phyloP scores from a whole-genome alignment of 805 yeast species.

The Sugiyamaella americana region DNA sequence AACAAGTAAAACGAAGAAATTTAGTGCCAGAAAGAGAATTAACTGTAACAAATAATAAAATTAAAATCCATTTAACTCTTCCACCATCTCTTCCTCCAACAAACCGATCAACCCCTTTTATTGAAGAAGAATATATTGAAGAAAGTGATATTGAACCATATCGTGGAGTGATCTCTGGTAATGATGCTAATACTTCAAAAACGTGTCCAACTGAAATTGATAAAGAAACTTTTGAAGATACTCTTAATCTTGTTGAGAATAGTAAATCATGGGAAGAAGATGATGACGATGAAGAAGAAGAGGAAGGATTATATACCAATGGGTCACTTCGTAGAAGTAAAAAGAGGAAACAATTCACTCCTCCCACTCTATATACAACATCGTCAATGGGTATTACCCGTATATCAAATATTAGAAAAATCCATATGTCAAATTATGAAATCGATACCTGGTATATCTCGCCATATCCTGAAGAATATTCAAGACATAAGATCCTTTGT shows the following conservation, averaged over 20 bases:
- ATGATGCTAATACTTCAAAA: conserved; percentile 51
- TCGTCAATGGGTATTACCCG: not conserved
- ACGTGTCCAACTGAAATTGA: conserved; percentile 57
- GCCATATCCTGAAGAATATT: conserved; percentile 86
- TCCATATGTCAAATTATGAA: conserved; percentile 66
- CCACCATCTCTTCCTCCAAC: not conserved
- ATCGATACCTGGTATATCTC: conserved; percentile 90
- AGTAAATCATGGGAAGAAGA: not conserved
- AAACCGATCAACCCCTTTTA: not conserved
- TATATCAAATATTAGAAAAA: conserved; percentile 45
- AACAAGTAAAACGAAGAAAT: not conserved
- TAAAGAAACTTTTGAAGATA: conserved; percentile 41
- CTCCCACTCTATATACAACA: conserved; percentile 6
- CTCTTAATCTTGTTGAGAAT: conserved; percentile 7
- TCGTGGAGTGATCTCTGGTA: conserved; percentile 54
- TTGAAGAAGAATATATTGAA: conserved; percentile 5
- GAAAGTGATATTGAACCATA: conserved; percentile 42
- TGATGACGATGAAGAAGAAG: not conserved
- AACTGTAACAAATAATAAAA: too few relatives aligned
- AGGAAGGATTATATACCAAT: not conserved
- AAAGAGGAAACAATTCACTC: conserved; percentile 20
- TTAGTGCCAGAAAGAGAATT: not conserved
- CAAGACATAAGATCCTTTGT: conserved; percentile 53
- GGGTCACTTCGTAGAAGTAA: not conserved
- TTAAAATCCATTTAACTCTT: not conserved